Evolutionary conservation across 2,329 filamentous ascomycete genomes (phyloP), one percentile per base, ranked within the genome.

Genomic region (Chaetomium strumarium): DNA sequence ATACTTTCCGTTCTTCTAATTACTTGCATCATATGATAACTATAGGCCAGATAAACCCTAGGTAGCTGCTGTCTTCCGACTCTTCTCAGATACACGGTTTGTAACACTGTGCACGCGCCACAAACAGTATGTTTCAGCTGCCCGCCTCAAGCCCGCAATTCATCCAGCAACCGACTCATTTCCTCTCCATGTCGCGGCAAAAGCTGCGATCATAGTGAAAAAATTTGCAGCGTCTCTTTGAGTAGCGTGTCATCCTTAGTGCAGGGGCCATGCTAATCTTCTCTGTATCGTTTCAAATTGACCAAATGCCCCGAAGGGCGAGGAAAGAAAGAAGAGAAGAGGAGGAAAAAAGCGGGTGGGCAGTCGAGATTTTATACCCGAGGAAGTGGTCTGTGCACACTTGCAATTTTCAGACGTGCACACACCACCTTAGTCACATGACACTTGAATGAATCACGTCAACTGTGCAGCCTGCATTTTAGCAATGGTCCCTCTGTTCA

Each of bases 241-340:
- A 63, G 60, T 62, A 85, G 83, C 84, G 85, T 90, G 86, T 91
- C 88, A 92, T 91, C 88, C 88, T 92, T 92, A 91, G 88, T 83
- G 79, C 80, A 84, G 79, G 80, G 84, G 84, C 84, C 84, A 87
- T 87, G 84, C 85, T 87, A 86, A 85, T 85, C 80, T 85, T 85
- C 81, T 85, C 80, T 84, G 78, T 83, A 64, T 60, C 59, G 61
- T 63, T 64, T 62, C 61, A 64, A 61, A 61, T 64, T 62, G 61
- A 63, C 61, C 60, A 62, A 61, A 62, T 63, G 58, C 53, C 60
- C 61, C 61, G 56, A 59, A 59, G 57, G 58, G 52, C 57, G 52
- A 59, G 57, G 47, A 57, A 58, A 59, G 49, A 59, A 58, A 57
- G 49, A 56, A 62, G 41, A 41, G 51, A 52, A 53, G 47, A 49